Percentiles rank a stretch among this genome's conserved stretches.
Conservation (phyloP, 2,329 filamentous ascomycete species). For the Knoxdaviesia capensis region DNA sequence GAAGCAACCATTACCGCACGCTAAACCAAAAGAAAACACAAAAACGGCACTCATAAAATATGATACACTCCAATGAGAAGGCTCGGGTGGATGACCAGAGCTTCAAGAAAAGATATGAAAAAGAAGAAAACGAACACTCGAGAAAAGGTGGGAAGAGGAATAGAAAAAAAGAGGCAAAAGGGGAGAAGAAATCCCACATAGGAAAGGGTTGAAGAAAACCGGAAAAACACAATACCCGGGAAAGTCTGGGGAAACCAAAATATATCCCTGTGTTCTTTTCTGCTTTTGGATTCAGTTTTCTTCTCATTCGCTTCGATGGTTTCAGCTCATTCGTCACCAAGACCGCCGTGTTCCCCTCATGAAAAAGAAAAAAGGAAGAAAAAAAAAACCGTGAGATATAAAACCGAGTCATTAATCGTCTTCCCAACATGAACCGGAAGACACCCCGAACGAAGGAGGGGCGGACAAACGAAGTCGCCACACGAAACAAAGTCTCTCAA, state of each 20-base stretch:
- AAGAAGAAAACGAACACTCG: constrained; percentile 4
- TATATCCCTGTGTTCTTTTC: no score
- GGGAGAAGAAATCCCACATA: neutral
- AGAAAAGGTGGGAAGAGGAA: neutral
- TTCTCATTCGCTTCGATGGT: no score
- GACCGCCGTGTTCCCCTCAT: no score
- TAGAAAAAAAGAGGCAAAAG: constrained; percentile 4
- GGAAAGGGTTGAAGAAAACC: constrained; percentile 1
- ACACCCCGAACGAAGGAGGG: no score
- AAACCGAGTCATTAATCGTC: constrained; percentile 2
- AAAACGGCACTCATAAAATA: constrained; percentile 2
- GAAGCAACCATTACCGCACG: neutral
- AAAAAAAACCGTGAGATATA: constrained; percentile 2
- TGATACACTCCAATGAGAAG: constrained; percentile 1
- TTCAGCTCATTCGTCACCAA: no score
- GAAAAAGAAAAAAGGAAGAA: constrained; percentile 1
- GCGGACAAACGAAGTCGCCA: no score
- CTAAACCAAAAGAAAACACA: neutral
- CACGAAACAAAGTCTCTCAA: no score
- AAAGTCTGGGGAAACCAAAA: neutral
- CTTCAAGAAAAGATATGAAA: constrained; percentile 2
- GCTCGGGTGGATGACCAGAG: neutral
- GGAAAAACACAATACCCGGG: constrained; percentile 1
- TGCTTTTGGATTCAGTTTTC: no score
- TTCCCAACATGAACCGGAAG: no score